Percentiles rank a stretch among this genome's conserved stretches.
These are phyloP conservation scores for Artemisia tridentata DNA, from an alignment of 129 eudicot genomes.

Conservation along the genomic window DNA sequence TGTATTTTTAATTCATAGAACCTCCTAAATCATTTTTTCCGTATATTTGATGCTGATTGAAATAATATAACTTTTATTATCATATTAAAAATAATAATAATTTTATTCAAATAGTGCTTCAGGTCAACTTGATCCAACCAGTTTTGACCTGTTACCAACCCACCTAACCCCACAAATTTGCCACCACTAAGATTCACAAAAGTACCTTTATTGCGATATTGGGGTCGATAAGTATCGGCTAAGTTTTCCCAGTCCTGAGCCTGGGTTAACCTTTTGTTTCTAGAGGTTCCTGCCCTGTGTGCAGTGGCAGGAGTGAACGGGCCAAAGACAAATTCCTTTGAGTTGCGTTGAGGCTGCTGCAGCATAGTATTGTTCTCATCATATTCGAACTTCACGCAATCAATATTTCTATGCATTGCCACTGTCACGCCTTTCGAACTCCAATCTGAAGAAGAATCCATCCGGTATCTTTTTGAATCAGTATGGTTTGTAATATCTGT, in stretches of 20 bases:
- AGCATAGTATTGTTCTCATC: conserved; percentile 36
- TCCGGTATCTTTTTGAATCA: conserved; percentile 37
- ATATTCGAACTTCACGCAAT: conserved; percentile 27
- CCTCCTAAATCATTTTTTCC: background rate
- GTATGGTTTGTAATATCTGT: conserved; percentile 55
- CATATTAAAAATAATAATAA: background rate
- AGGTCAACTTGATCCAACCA: background rate
- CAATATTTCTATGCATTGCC: conserved; percentile 30
- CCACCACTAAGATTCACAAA: conserved; percentile 10
- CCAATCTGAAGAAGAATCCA: conserved; percentile 33
- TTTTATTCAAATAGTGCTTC: background rate
- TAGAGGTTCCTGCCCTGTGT: conserved; percentile 27
- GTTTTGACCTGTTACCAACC: background rate
- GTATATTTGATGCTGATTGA: background rate
- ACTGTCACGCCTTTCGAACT: conserved; percentile 37
- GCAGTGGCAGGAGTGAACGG: conserved; percentile 50
- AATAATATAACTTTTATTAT: background rate
- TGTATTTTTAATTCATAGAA: conserved; percentile 3
- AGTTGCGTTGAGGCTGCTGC: conserved; percentile 24
- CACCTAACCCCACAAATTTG: background rate
- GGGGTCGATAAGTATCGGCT: conserved; percentile 52
- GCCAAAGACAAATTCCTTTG: conserved; percentile 69
- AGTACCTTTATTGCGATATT: conserved; percentile 57
- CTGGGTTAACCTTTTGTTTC: conserved; percentile 34
- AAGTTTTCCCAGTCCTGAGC: conserved; percentile 61